Base-by-base conservation (phyloP, 129 eudicot species). In the Escallonia rubra region DNA sequence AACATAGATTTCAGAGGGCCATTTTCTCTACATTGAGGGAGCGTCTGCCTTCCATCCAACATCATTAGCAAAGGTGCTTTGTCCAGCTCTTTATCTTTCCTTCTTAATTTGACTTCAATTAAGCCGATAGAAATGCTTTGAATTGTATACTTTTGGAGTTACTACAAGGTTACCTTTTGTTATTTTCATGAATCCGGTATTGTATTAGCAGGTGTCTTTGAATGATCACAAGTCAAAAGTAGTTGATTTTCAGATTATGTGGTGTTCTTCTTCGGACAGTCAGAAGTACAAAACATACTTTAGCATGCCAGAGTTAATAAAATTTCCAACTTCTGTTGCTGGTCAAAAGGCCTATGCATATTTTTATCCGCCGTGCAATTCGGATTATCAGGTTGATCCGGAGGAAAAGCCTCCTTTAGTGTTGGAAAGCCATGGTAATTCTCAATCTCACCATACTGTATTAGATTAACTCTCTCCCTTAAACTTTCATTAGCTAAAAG, bases 21-120 rank as follows among this genome's bases (percentile, higher is more conserved):
- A 75, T 9, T 71, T 72, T 72, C 74, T 86, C 48, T 86, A 78
- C 46, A 70, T 86, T 62, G 93, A 86, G 80, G 93, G 93, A 12
- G 86, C 82, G 72, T 86, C 83, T 54, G 77, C 83, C 12, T 4
- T 70, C 57, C 81, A 73, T 72, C 85, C 85, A n/a, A 43, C 70
- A 66, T 83, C 85, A 51, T 71, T 83, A 70, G 89, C 80, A 13
- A 83, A 83, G 89, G 89, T 83, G 66, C 7, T 15, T 13, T 74
- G 56, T 15, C 11, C 46, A 53, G 57, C 15, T 56, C 14, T 3
- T 42, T 10, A 45, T 10, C 11, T 67, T 16, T 48, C 38, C 48
- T n/a, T 52, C 16, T 15, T n/a, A 10, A 59, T 23, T 62, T 23
- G 34, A 23, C 40, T 8, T 23, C 3, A 43, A 3, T 42, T n/a